A percentile compares a stretch with the other conserved stretches of the same genome.
phyloP scores from a whole-genome alignment of 805 yeast genomes.

The Starmerella sp. region DNA sequence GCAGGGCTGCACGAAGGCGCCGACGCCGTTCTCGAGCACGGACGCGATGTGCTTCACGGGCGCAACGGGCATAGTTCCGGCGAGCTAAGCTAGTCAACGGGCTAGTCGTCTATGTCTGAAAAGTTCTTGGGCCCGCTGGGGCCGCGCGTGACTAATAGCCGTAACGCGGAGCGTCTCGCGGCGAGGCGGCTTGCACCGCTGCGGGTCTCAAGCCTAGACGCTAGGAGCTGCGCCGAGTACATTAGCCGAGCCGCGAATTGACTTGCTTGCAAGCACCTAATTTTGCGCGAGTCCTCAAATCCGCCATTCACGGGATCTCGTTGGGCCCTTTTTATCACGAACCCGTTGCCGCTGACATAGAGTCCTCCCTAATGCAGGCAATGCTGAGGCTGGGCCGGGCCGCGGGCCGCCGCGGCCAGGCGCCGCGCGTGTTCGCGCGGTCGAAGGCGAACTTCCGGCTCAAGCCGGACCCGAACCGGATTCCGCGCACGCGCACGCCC shows the following conservation, averaged over 20 bases:
- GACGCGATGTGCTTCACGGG: constrained; percentile 18
- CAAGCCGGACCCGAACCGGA: constrained; percentile 23
- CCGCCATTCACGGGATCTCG: no score
- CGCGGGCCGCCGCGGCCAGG: background rate
- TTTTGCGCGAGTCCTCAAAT: no score
- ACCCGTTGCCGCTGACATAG: no score
- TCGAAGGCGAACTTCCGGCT: constrained; percentile 15
- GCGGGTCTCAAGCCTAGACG: background rate
- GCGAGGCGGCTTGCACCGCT: no score
- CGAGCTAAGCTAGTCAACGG: background rate
- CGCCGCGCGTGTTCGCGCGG: background rate
- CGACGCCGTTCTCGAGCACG: constrained; percentile 28
- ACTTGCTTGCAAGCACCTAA: no score
- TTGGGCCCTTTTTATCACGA: no score
- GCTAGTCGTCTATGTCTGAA: background rate
- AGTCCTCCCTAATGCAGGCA: background rate
- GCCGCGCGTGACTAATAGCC: background rate
- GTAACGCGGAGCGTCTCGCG: background rate
- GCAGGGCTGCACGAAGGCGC: constrained; percentile 40
- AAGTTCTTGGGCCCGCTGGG: background rate
- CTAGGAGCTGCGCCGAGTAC: no score
- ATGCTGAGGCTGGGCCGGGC: background rate
- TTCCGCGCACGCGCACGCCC: constrained; percentile 20
- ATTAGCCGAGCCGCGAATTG: no score
- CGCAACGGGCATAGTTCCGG: constrained; percentile 19